Evolutionary conservation across 805 yeast species (phyloP).

Genomic region (Isabelozyma heimii): DNA sequence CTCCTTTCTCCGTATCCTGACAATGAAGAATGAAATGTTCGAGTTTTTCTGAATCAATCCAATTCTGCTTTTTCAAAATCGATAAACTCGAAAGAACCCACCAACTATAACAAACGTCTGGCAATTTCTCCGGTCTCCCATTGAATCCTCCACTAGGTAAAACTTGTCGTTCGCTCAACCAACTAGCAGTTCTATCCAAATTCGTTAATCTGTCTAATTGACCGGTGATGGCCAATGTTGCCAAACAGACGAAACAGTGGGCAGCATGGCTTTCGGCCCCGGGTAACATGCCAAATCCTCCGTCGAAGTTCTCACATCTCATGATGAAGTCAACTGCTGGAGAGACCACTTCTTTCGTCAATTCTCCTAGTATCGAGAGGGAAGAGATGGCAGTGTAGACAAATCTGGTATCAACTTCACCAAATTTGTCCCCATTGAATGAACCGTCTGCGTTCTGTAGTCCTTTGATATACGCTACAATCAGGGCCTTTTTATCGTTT

Average conservation of each 20-base stretch:
- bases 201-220: conserved; percentile 45
- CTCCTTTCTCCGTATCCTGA: conserved; percentile 81
- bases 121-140: conserved; percentile 93
- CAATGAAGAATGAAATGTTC: conserved; percentile 66
- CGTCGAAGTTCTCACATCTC: conserved; percentile 85
- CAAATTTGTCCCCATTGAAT: conserved; percentile 86
- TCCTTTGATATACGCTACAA: conserved; percentile 23
- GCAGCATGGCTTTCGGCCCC: conserved; percentile 97
- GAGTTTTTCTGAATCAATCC: conserved; percentile 71
- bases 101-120: conserved; percentile 98
- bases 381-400: conserved; percentile 78
- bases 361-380: conserved; percentile 62
- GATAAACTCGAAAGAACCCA: conserved; percentile 86
- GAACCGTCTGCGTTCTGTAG: conserved; percentile 66
- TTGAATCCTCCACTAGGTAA: conserved; percentile 80
- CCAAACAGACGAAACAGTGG: conserved; percentile 84
- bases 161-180: conserved; percentile 91
- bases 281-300: conserved; percentile 91
- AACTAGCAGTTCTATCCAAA: conserved; percentile 55
- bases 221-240: conserved; percentile 67
- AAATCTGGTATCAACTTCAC: conserved; percentile 91
- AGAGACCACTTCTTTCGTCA: conserved; percentile 53
- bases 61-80: conserved; percentile 61
- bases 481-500: conserved; percentile 22
- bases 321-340: conserved; percentile 66